A percentile compares a stretch with the other conserved stretches of the same genome.
phyloP scores from a whole-genome alignment of 2,329 filamentous ascomycete species.

The Phialemonium atrogriseum region DNA sequence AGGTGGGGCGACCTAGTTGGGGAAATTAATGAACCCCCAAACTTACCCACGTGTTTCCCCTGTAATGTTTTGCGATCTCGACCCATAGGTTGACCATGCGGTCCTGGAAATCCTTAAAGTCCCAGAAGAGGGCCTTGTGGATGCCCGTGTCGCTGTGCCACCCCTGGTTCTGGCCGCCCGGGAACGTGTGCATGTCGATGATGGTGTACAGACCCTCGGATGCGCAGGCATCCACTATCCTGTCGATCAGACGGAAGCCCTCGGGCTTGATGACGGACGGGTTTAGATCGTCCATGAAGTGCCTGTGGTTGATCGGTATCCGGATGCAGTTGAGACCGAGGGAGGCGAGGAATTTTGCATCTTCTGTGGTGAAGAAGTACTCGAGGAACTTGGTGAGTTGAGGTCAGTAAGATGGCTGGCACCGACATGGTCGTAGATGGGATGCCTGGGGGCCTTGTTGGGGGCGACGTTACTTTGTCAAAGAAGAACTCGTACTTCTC shows the following conservation, averaged over 20 bases:
- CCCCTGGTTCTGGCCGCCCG: constrained; percentile 33
- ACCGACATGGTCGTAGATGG: constrained; percentile 34
- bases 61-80: constrained; percentile 27
- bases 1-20: no score
- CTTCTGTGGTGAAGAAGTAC: constrained; percentile 42
- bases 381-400: constrained; percentile 4
- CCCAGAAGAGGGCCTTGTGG: constrained; percentile 30
- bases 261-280: constrained; percentile 33
- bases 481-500: constrained; percentile 52
- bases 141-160: constrained; percentile 30
- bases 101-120: constrained; percentile 32
- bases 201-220: constrained; percentile 29
- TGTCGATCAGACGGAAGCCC: constrained; percentile 38
- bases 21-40: no score
- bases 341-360: constrained; percentile 46
- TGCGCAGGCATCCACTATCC: constrained; percentile 32
- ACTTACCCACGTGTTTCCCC: constrained; percentile 23
- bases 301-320: constrained; percentile 49
- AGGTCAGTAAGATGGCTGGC: constrained; percentile 44
- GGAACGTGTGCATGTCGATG: constrained; percentile 31
- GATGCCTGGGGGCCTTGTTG: background rate
- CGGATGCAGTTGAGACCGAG: constrained; percentile 50
- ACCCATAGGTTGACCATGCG: constrained; percentile 30
- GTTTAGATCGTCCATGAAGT: constrained; percentile 41
- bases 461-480: constrained; percentile 6